Evolutionary conservation across 2,329 filamentous ascomycete genomes (phyloP).

Genomic region (Sporothrix variecibatus): DNA sequence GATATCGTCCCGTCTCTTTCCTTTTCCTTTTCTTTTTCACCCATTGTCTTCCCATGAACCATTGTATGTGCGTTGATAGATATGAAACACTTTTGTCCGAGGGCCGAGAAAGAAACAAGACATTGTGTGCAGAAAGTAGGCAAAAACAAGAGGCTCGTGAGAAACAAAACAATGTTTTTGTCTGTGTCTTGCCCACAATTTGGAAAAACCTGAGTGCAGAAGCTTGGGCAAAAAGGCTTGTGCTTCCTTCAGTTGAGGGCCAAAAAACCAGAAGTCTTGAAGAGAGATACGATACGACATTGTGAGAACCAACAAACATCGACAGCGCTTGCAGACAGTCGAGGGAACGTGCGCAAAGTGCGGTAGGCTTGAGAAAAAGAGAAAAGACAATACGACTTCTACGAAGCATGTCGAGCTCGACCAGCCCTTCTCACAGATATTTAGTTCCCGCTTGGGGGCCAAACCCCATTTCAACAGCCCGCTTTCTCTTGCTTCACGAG

Average conservation of each 20-base stretch:
- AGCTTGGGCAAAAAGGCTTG: neutral
- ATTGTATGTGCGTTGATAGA: neutral
- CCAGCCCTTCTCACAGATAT: neutral
- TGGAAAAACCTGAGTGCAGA: neutral
- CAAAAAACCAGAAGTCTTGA: neutral
- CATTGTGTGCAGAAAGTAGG: neutral
- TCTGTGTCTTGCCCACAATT: neutral
- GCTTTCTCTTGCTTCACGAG: neutral
- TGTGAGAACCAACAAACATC: neutral
- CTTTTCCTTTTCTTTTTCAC: neutral
- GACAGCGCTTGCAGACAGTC: neutral
- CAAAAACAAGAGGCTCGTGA: conserved; percentile 1
- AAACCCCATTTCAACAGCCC: neutral
- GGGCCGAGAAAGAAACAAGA: neutral
- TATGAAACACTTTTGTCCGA: conserved; percentile 7
- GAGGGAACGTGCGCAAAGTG: conserved; percentile 8
- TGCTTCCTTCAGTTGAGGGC: neutral
- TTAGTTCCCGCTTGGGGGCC: conserved; percentile 15
- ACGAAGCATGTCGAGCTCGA: neutral
- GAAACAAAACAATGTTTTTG: neutral
- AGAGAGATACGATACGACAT: neutral
- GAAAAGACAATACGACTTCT: neutral
- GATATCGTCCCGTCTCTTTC: neutral
- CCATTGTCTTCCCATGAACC: neutral
- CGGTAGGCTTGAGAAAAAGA: neutral